Percentiles rank a stretch among this genome's conserved stretches.
phyloP scores from a whole-genome alignment of 129 eudicot genomes.

The Ambrosia artemisiifolia region DNA sequence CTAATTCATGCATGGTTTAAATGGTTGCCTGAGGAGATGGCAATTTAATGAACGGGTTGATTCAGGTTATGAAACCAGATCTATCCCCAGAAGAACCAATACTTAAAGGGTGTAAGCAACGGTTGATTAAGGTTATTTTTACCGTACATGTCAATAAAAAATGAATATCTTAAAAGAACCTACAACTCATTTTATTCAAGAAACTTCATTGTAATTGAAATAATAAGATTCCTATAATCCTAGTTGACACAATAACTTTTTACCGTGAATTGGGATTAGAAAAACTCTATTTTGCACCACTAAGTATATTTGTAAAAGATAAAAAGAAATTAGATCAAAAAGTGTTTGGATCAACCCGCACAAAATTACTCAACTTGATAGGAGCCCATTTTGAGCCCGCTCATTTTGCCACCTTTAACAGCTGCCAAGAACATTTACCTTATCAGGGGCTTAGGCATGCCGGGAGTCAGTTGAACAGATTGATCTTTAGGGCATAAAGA shows the following conservation, averaged over 20 bases:
- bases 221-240: neutral
- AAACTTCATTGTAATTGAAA: neutral
- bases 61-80: too few relatives aligned
- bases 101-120: too few relatives aligned
- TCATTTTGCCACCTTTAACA: neutral
- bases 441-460: slow-evolving; percentile 46
- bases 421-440: slow-evolving; percentile 34
- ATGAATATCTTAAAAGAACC: neutral
- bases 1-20: neutral
- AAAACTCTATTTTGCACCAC: neutral
- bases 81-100: too few relatives aligned
- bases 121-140: too few relatives aligned
- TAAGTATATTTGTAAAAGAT: neutral
- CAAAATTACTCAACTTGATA: neutral
- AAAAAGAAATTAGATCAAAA: neutral
- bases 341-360: neutral
- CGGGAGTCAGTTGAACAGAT: slow-evolving; percentile 31
- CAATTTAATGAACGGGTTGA: neutral
- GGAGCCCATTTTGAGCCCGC: neutral
- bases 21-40: too few relatives aligned
- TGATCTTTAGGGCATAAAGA: slow-evolving; percentile 42
- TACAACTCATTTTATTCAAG: neutral
- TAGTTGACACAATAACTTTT: neutral
- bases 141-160: too few relatives aligned
- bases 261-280: too few relatives aligned